A percentile compares a stretch with the other conserved stretches of the same genome.
phyloP scores from a whole-genome alignment of 2,329 filamentous ascomycete genomes.

The Dendryphion nanum region DNA sequence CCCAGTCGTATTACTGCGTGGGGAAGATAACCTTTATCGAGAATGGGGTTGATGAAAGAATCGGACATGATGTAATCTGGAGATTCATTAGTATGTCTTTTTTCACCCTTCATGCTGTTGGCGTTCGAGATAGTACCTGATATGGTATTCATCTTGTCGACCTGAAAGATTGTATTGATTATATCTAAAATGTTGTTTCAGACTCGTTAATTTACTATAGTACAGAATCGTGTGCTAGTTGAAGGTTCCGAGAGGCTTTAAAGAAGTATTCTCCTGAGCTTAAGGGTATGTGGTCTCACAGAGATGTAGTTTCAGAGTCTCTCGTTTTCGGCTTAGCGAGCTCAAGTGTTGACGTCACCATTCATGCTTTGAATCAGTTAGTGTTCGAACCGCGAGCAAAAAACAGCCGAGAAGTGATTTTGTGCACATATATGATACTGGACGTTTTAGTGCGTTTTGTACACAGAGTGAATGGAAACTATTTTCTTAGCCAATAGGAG shows the following conservation, averaged over 20 bases:
- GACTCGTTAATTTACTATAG: no score
- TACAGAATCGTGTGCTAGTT: not conserved
- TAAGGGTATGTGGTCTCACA: slow-evolving; percentile 18
- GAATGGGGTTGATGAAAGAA: slow-evolving; percentile 40
- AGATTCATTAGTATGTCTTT: slow-evolving; percentile 16
- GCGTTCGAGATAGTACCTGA: slow-evolving; percentile 20
- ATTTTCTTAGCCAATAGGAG: no score
- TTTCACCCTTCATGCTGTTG: slow-evolving; percentile 30
- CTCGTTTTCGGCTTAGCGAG: slow-evolving; percentile 16
- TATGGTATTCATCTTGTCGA: slow-evolving; percentile 29
- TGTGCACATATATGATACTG: no score
- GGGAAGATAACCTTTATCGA: slow-evolving; percentile 66
- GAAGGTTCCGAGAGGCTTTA: not conserved
- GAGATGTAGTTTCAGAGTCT: slow-evolving; percentile 16
- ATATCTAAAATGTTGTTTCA: no score
- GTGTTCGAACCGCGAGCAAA: no score
- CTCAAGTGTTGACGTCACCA: slow-evolving; percentile 24
- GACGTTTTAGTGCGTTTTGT: no score
- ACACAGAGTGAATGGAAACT: no score
- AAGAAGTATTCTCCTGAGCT: slow-evolving; percentile 12
- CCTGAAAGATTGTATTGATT: not conserved
- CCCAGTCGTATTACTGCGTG: slow-evolving; percentile 62
- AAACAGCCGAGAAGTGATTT: no score
- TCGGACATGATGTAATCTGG: slow-evolving; percentile 27
- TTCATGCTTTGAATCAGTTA: slow-evolving; percentile 3